Evolutionary conservation across 768 basidiomycete genomes (phyloP).

Genomic region (Dioszegia hungarica): DNA sequence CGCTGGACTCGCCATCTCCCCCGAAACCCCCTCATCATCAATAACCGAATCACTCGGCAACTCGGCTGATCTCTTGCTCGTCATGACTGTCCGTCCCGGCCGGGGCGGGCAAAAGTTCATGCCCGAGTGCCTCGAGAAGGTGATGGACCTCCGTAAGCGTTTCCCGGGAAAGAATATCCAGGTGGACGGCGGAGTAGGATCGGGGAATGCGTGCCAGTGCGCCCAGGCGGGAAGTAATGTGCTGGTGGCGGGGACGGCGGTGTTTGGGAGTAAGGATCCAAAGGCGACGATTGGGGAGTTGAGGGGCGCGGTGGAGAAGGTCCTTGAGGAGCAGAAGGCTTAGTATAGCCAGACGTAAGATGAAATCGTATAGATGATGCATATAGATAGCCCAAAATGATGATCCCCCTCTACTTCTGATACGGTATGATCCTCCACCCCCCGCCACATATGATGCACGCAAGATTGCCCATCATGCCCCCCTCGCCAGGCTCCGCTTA

Average conservation of each 20-base stretch:
- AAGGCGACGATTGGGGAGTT: conserved; percentile 61
- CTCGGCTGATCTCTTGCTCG: conserved; percentile 87
- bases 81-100: conserved; percentile 97
- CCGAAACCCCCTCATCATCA: conserved; percentile 80
- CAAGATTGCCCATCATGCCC: not conserved
- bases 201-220: conserved; percentile 78
- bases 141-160: conserved; percentile 76
- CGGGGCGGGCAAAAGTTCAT: conserved; percentile 95
- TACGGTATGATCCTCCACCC: no score
- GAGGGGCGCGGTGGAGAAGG: conserved; percentile 2
- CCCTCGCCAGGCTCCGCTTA: not conserved
- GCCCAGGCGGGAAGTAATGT: conserved; percentile 95
- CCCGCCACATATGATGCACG: no score
- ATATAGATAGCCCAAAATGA: no score
- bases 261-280: conserved; percentile 77
- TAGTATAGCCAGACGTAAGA: not conserved
- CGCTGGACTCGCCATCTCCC: conserved; percentile 94
- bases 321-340: not conserved
- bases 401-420: no score
- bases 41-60: conserved; percentile 81
- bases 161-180: conserved; percentile 96
- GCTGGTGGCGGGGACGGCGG: conserved; percentile 94
- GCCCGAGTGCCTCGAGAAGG: conserved; percentile 86
- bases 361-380: not conserved
- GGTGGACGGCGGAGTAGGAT: conserved; percentile 96